phyloP scores from a whole-genome alignment of 371 early-diverging fungal species.

The Capniomyces stellatus region DNA sequence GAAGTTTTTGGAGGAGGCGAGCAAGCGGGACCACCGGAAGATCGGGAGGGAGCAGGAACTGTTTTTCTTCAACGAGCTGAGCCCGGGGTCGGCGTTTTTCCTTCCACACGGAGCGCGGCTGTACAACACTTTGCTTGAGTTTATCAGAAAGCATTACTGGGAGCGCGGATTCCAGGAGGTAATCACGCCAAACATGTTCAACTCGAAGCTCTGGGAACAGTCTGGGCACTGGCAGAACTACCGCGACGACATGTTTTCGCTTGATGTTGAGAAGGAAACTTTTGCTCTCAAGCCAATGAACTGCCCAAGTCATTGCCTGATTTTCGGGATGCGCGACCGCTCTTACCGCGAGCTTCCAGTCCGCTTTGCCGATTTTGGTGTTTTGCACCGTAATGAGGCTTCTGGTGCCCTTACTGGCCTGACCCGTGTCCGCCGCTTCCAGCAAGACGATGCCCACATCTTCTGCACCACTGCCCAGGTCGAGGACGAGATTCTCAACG shows the following conservation, averaged over 20 bases:
- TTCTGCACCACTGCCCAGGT: constrained; percentile 87
- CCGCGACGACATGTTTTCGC: constrained; percentile 31
- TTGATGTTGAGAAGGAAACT: constrained; percentile 6
- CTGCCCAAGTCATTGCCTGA: constrained; percentile 98
- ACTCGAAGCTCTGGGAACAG: constrained; percentile 92
- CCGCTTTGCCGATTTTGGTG: constrained; percentile 98
- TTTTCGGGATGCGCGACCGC: constrained; percentile 84
- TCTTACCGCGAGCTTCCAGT: constrained; percentile 95
- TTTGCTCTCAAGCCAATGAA: constrained; percentile 98
- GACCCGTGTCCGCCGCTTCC: constrained; percentile 98
- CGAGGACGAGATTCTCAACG: constrained; percentile 12
- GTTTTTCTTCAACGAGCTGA: constrained; percentile 94
- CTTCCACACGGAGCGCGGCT: constrained; percentile 92
- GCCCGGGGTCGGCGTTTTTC: constrained; percentile 96
- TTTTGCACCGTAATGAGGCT: constrained; percentile 96
- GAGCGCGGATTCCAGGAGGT: constrained; percentile 80
- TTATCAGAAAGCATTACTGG: constrained; percentile 65
- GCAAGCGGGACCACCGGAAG: constrained; percentile 95
- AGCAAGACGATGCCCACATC: constrained; percentile 99
- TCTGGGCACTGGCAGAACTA: constrained; percentile 99
- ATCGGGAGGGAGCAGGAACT: constrained; percentile 91
- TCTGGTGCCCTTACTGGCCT: constrained; percentile 95
- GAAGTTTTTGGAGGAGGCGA: constrained; percentile 87
- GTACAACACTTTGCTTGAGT: constrained; percentile 83
- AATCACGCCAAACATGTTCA: constrained; percentile 95